These are phyloP conservation scores for Mycosphaerella sp. DNA, from an alignment of 2,329 filamentous ascomycete species.

Conservation along the genomic window DNA sequence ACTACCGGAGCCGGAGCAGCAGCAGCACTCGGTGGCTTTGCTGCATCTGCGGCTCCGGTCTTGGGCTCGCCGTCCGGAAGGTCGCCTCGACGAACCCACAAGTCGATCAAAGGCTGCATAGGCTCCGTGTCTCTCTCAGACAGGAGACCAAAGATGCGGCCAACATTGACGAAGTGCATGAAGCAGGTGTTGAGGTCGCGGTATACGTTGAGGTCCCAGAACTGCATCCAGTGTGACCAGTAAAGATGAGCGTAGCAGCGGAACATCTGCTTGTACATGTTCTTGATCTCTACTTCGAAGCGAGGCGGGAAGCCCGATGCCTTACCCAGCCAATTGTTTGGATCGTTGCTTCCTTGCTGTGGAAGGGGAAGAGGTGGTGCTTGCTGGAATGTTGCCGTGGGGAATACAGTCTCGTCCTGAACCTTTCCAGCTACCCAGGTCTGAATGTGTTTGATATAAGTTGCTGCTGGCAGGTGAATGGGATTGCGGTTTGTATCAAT, in stretches of 20 bases:
- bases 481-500: slow-evolving; percentile 80
- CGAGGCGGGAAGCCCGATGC: slow-evolving; percentile 61
- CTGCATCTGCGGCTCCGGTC: slow-evolving; percentile 7
- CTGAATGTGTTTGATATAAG: slow-evolving; percentile 94
- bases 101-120: slow-evolving; percentile 88
- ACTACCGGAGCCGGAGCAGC: slow-evolving; percentile 7
- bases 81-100: slow-evolving; percentile 84
- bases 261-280: slow-evolving; percentile 52
- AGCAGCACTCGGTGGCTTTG: slow-evolving; percentile 9
- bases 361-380: slow-evolving; percentile 49
- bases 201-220: slow-evolving; percentile 45
- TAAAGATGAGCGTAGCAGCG: slow-evolving; percentile 50
- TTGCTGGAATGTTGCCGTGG: slow-evolving; percentile 70
- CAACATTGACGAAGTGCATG: slow-evolving; percentile 53
- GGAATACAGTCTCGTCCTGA: slow-evolving; percentile 82
- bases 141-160: slow-evolving; percentile 71
- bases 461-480: slow-evolving; percentile 83
- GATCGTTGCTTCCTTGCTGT: slow-evolving; percentile 42
- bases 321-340: slow-evolving; percentile 78
- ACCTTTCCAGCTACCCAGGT: slow-evolving; percentile 97
- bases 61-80: slow-evolving; percentile 51
- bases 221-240: slow-evolving; percentile 48
- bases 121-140: slow-evolving; percentile 87
- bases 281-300: slow-evolving; percentile 69
- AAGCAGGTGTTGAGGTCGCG: slow-evolving; percentile 51